phyloP scores from a whole-genome alignment of 1,284 basidiomycete genomes.

The Ceratobasidium sp. region DNA sequence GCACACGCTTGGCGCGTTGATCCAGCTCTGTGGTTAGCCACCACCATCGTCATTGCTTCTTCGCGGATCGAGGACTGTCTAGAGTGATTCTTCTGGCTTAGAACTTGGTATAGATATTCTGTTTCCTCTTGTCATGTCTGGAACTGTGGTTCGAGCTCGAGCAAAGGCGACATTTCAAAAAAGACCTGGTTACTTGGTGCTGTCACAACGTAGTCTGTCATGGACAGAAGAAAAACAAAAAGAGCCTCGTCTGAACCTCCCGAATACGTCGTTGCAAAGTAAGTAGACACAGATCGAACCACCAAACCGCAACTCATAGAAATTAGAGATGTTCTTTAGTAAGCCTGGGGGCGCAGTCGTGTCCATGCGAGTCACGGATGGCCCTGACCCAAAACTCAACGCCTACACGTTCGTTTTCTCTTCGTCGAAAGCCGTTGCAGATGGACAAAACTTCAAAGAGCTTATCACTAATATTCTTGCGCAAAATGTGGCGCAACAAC shows the following conservation, averaged over 20 bases:
- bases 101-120: neutral
- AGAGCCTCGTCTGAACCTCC: slow-evolving; percentile 37
- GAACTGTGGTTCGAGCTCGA: slow-evolving; percentile 18
- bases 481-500: slow-evolving; percentile 58
- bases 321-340: slow-evolving; percentile 40
- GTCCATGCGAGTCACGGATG: slow-evolving; percentile 38
- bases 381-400: slow-evolving; percentile 31
- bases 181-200: slow-evolving; percentile 34
- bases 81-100: neutral
- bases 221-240: slow-evolving; percentile 40
- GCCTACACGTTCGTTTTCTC: slow-evolving; percentile 85
- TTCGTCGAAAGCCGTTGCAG: slow-evolving; percentile 68
- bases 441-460: slow-evolving; percentile 82
- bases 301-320: neutral
- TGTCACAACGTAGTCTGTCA: slow-evolving; percentile 34
- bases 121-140: slow-evolving; percentile 13
- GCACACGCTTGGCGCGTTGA: slow-evolving; percentile 9
- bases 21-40: slow-evolving; percentile 7
- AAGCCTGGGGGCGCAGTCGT: slow-evolving; percentile 14
- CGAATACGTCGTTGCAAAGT: slow-evolving; percentile 32
- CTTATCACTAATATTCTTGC: slow-evolving; percentile 78
- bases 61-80: neutral
- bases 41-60: slow-evolving; percentile 17
- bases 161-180: slow-evolving; percentile 35
- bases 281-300: neutral